Conservation (phyloP, 208 protist genomes). For the Herpetomonas samuelpessoai region DNA sequence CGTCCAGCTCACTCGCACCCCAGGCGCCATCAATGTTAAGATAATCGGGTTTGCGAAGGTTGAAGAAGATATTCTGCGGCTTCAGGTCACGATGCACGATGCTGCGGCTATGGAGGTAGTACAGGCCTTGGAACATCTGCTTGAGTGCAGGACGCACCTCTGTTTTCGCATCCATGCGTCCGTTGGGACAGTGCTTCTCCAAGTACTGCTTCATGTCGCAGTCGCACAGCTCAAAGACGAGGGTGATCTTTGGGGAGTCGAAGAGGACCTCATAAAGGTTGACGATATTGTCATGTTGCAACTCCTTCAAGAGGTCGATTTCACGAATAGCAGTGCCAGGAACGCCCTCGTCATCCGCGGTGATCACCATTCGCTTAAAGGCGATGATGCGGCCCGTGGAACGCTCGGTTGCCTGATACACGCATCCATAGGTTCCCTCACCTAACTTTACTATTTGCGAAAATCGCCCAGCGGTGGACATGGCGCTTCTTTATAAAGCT, state of each 20-base stretch:
- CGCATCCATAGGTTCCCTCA: constrained; percentile 97
- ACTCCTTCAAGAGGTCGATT: constrained; percentile 93
- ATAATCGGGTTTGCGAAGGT: constrained; percentile 33
- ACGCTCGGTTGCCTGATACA: constrained; percentile 95
- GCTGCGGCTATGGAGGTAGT: constrained; percentile 68
- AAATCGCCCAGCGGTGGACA: constrained; percentile 84
- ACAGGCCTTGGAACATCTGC: constrained; percentile 73
- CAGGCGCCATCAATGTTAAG: constrained; percentile 16
- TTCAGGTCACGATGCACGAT: constrained; percentile 93
- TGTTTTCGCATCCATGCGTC: constrained; percentile 32
- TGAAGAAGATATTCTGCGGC: constrained; percentile 89
- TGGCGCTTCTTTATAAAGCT: no score
- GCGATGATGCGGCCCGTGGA: constrained; percentile 75
- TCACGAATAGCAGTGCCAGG: constrained; percentile 91
- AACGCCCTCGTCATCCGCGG: constrained; percentile 89
- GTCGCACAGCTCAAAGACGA: constrained; percentile 98
- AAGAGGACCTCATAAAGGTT: constrained; percentile 96
- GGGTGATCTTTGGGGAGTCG: constrained; percentile 94
- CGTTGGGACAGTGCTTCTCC: constrained; percentile 43
- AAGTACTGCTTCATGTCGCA: constrained; percentile 97
- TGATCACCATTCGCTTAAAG: constrained; percentile 87
- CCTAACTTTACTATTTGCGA: constrained; percentile 95
- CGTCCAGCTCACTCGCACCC: not conserved
- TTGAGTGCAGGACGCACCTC: constrained; percentile 68
- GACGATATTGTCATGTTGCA: constrained; percentile 94